phyloP scores from a whole-genome alignment of 2,329 filamentous ascomycete species.

The Dactylellina parvicollis region DNA sequence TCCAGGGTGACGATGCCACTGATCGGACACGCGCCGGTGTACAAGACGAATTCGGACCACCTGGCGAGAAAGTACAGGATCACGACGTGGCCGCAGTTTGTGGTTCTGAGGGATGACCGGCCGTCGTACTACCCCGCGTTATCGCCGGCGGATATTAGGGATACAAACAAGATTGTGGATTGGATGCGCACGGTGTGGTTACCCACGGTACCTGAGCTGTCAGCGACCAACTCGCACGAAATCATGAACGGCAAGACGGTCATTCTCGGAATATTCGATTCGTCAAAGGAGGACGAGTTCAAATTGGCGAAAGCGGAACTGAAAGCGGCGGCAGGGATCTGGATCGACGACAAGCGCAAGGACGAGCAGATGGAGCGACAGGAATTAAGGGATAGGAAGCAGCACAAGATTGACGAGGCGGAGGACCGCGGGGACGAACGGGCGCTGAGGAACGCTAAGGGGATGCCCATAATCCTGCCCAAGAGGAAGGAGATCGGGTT shows the following conservation, averaged over 20 bases:
- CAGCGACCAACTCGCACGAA: constrained; percentile 87
- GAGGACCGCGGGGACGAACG: constrained; percentile 91
- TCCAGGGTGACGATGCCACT: constrained; percentile 86
- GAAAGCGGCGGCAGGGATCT: constrained; percentile 94
- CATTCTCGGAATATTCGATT: constrained; percentile 87
- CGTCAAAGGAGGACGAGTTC: constrained; percentile 82
- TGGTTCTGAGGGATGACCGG: constrained; percentile 88
- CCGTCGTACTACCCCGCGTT: constrained; percentile 89
- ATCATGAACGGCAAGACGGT: constrained; percentile 95
- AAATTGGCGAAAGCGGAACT: constrained; percentile 82
- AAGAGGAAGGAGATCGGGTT: constrained; percentile 90
- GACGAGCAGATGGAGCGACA: constrained; percentile 92
- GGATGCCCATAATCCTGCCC: constrained; percentile 89
- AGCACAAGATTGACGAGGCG: constrained; percentile 93
- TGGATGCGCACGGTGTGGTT: constrained; percentile 99
- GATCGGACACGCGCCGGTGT: constrained; percentile 88
- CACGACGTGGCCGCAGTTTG: constrained; percentile 90
- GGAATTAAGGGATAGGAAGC: constrained; percentile 92
- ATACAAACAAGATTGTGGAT: constrained; percentile 78
- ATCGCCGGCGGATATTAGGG: constrained; percentile 89
- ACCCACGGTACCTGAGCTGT: constrained; percentile 92
- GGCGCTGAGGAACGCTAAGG: constrained; percentile 85
- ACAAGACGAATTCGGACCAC: constrained; percentile 83
- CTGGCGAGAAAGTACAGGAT: constrained; percentile 90
- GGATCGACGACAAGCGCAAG: constrained; percentile 96